Percentiles rank a stretch among this genome's conserved stretches.
phyloP scores from a whole-genome alignment of 2,329 filamentous ascomycete genomes.

The Westerdykella sp. region DNA sequence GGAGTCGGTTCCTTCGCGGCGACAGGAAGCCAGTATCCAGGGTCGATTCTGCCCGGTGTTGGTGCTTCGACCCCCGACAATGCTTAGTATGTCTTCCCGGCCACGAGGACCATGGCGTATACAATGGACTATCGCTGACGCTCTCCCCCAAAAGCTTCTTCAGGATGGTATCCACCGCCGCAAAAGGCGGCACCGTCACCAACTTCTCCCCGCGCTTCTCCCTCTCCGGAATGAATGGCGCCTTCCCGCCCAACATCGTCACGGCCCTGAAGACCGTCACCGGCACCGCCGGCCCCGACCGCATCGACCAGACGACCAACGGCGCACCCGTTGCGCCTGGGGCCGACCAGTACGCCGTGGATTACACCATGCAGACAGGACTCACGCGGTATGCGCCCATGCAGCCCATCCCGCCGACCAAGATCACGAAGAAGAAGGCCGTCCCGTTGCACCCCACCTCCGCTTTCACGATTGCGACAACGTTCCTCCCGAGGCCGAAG shows the following conservation, averaged over 20 bases:
- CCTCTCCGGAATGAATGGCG: conserved; percentile 58
- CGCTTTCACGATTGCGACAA: conserved; percentile 47
- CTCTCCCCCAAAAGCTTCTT: conserved; percentile 20
- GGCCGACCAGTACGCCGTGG: conserved; percentile 37
- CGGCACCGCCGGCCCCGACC: conserved; percentile 25
- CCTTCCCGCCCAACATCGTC: conserved; percentile 43
- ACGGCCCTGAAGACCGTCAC: conserved; percentile 32
- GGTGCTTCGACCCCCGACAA: conserved; percentile 40
- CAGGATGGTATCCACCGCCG: conserved; percentile 50
- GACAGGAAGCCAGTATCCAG: conserved; percentile 36
- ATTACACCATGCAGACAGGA: conserved; percentile 53
- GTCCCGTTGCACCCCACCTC: conserved; percentile 52
- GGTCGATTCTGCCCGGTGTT: conserved; percentile 17
- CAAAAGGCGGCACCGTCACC: conserved; percentile 50
- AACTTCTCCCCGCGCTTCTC: conserved; percentile 60
- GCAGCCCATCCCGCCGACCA: conserved; percentile 53
- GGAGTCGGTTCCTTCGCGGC: conserved; percentile 41
- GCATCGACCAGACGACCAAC: conserved; percentile 16
- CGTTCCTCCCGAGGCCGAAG: conserved; percentile 41
- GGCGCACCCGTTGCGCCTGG: conserved; percentile 17
- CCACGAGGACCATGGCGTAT: conserved; percentile 2
- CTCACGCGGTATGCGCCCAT: conserved; percentile 56
- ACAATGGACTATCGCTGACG: background rate
- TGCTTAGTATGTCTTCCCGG: conserved; percentile 47
- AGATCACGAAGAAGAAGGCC: conserved; percentile 50